Conservation (phyloP, 306 rosid genomes). For the Sicyos baderoa region DNA sequence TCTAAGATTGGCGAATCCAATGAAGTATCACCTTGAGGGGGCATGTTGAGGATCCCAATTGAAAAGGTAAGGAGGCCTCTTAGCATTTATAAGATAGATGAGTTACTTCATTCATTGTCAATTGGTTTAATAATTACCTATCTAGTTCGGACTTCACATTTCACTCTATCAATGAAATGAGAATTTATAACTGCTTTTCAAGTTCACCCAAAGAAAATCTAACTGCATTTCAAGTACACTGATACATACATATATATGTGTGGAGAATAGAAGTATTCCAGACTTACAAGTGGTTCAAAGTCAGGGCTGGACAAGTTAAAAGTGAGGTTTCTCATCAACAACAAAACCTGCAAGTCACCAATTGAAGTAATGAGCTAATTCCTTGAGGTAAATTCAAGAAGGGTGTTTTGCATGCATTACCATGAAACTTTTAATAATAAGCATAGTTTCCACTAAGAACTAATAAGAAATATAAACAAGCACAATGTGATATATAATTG, state of each 20-base stretch:
- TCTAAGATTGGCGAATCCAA: too few species aligned
- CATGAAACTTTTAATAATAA: not conserved
- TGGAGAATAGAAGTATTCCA: not conserved
- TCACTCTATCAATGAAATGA: not conserved
- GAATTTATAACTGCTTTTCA: not conserved
- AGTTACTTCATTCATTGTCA: too few species aligned
- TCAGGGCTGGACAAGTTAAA: conserved; percentile 64
- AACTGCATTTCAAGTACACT: not conserved
- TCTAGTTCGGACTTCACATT: not conserved
- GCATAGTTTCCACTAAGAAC: not conserved
- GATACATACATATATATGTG: not conserved
- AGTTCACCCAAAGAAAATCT: not conserved
- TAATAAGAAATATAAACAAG: not conserved
- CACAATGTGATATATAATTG: not conserved
- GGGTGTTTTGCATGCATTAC: not conserved
- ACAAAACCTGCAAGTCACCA: conserved; percentile 62
- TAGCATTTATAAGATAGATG: too few species aligned
- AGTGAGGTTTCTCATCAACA: conserved; percentile 80
- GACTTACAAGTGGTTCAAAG: conserved; percentile 63
- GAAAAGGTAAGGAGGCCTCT: too few species aligned
- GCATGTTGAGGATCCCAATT: too few species aligned
- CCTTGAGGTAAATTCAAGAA: not conserved
- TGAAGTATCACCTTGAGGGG: too few species aligned
- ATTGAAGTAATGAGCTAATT: not conserved
- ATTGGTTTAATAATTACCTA: too few species aligned